These are phyloP conservation scores for Kwoniella mangroviensis DNA, from an alignment of 768 basidiomycete genomes.

Conservation along the genomic window DNA sequence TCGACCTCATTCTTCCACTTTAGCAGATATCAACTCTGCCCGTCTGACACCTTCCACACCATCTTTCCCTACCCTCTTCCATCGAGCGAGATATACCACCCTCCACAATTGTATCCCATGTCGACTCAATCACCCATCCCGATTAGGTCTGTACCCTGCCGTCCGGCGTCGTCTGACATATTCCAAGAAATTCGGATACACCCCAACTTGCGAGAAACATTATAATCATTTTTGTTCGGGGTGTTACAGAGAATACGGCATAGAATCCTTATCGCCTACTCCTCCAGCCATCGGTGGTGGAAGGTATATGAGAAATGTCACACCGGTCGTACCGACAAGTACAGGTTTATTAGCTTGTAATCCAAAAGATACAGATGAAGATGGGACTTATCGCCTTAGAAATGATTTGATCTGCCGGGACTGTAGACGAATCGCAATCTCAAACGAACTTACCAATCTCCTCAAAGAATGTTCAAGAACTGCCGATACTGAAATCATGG, in stretches of 20 bases:
- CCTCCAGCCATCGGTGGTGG: not conserved
- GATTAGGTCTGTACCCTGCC: conserved; percentile 28
- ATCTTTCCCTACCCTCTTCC: conserved; percentile 27
- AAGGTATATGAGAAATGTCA: not conserved
- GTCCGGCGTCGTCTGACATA: conserved; percentile 5
- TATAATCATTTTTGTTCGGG: conserved; percentile 16
- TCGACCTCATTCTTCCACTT: conserved; percentile 19
- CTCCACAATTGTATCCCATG: conserved; percentile 30
- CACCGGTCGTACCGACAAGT: not conserved
- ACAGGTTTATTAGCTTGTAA: not conserved
- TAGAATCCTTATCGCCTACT: conserved; percentile 1
- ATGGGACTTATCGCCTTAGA: not conserved
- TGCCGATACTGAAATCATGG: not conserved
- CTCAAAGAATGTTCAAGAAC: not conserved
- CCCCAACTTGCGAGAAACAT: conserved; percentile 34
- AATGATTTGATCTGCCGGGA: not conserved
- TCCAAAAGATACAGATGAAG: conserved; percentile 14
- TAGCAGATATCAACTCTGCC: conserved; percentile 19
- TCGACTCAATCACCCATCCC: conserved; percentile 29
- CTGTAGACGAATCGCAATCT: conserved; percentile 4
- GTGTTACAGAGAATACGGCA: conserved; percentile 21
- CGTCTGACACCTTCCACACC: conserved; percentile 28
- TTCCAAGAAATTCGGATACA: conserved; percentile 15
- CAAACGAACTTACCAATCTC: too few relatives aligned
- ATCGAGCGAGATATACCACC: conserved; percentile 24